phyloP scores from a whole-genome alignment of 345 rosid species.

The Laguncularia racemosa region DNA sequence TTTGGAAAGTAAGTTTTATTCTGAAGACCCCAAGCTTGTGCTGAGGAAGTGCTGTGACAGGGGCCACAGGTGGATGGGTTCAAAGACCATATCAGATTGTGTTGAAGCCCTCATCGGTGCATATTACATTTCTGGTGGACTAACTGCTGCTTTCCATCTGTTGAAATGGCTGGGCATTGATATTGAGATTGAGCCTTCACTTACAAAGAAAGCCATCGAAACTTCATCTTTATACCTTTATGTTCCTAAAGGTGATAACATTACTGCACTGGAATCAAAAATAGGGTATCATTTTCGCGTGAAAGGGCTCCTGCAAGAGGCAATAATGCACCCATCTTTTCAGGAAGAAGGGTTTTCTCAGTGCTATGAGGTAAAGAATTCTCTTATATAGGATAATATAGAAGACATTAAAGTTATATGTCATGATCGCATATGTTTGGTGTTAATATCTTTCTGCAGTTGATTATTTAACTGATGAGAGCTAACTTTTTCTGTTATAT shows the following conservation, averaged over 20 bases:
- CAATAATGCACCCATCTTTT: slow-evolving; percentile 60
- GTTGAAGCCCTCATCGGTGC: slow-evolving; percentile 86
- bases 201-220: slow-evolving; percentile 38
- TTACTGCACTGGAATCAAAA: slow-evolving; percentile 48
- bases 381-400: not conserved
- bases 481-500: not conserved
- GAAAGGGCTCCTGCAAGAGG: slow-evolving; percentile 76
- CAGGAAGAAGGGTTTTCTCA: slow-evolving; percentile 34
- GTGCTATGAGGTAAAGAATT: slow-evolving; percentile 60
- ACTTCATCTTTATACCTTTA: slow-evolving; percentile 37
- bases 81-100: slow-evolving; percentile 81
- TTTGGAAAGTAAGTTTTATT: slow-evolving; percentile 44
- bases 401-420: not conserved
- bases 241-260: slow-evolving; percentile 36
- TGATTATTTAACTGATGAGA: too few species aligned
- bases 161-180: slow-evolving; percentile 79
- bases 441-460: too few species aligned
- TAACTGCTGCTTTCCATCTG: slow-evolving; percentile 48
- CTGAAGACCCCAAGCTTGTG: slow-evolving; percentile 36
- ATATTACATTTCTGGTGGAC: slow-evolving; percentile 63
- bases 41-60: slow-evolving; percentile 58
- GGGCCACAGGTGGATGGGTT: slow-evolving; percentile 87
- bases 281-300: slow-evolving; percentile 47
- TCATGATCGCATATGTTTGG: too few species aligned
- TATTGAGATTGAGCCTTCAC: slow-evolving; percentile 35